Evolutionary conservation across 495 filamentous ascomycete species (phyloP).

Genomic region (Aspergillus sclerotioniger): DNA sequence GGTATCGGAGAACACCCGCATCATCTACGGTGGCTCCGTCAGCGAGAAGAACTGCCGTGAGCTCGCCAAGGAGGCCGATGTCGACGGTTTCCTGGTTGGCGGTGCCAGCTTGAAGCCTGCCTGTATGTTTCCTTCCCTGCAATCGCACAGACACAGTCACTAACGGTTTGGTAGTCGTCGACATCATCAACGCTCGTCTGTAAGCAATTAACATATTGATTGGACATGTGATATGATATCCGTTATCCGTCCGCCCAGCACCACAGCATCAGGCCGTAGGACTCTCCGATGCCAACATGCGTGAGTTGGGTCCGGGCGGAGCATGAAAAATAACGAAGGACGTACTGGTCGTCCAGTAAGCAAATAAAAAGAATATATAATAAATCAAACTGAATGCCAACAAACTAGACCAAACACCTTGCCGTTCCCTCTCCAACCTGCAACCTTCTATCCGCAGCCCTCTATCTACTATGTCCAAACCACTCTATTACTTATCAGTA

Average conservation of each 20-base stretch:
- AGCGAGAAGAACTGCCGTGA: constrained; percentile 98
- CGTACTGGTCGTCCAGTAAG: too few species aligned
- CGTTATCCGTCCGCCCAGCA: background rate
- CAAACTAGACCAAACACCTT: background rate
- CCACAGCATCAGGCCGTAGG: background rate
- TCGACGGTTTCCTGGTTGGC: constrained; percentile 97
- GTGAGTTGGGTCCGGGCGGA: too few species aligned
- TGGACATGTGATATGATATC: constrained; percentile 19
- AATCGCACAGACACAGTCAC: background rate
- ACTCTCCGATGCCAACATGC: background rate
- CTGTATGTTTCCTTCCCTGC: constrained; percentile 60
- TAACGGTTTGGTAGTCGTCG: constrained; percentile 48
- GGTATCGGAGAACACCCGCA: constrained; percentile 74
- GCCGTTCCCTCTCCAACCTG: too few species aligned
- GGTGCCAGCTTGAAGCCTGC: constrained; percentile 98
- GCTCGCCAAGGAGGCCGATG: constrained; percentile 84
- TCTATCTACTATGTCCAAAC: background rate
- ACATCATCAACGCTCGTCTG: constrained; percentile 63
- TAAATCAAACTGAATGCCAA: background rate
- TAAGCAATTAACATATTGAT: constrained; percentile 31
- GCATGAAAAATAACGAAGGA: too few species aligned
- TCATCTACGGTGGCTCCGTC: constrained; percentile 95
- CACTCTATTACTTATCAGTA: background rate
- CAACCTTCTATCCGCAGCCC: too few species aligned
- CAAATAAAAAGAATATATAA: too few species aligned